These are phyloP conservation scores for Hypholoma fasciculare DNA, from an alignment of 768 basidiomycete species.

Conservation along the genomic window DNA sequence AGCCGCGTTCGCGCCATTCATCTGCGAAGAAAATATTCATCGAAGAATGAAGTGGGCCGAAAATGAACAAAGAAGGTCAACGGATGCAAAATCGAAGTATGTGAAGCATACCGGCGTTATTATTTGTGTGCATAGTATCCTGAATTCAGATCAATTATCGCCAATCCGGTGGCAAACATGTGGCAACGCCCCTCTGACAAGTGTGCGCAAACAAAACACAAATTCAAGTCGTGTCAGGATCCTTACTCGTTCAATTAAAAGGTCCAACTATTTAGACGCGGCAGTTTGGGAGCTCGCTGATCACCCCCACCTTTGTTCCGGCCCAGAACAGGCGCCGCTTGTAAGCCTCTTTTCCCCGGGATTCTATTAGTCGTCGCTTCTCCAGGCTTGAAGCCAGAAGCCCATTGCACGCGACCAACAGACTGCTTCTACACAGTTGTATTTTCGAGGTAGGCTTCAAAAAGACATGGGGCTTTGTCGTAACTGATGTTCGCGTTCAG, in stretches of 20 bases:
- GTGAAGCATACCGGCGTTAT: neutral
- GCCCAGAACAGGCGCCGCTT: neutral
- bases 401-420: no score
- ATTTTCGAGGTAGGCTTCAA: no score
- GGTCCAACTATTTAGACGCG: neutral
- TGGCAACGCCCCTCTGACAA: neutral
- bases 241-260: neutral
- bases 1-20: no score
- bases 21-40: no score
- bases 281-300: neutral
- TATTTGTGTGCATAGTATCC: neutral
- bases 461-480: no score
- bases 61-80: neutral
- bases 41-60: neutral
- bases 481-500: no score
- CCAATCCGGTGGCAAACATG: neutral
- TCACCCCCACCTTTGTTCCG: neutral
- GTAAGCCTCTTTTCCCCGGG: no score
- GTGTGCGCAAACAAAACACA: conserved; percentile 1
- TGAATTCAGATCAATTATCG: neutral
- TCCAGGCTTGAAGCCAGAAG: no score
- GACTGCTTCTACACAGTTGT: no score
- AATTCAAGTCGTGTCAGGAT: neutral
- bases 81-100: neutral
- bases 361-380: no score